These are phyloP conservation scores for Diospyros lotus DNA, from an alignment of 148 eudicot species.

Conservation along the genomic window DNA sequence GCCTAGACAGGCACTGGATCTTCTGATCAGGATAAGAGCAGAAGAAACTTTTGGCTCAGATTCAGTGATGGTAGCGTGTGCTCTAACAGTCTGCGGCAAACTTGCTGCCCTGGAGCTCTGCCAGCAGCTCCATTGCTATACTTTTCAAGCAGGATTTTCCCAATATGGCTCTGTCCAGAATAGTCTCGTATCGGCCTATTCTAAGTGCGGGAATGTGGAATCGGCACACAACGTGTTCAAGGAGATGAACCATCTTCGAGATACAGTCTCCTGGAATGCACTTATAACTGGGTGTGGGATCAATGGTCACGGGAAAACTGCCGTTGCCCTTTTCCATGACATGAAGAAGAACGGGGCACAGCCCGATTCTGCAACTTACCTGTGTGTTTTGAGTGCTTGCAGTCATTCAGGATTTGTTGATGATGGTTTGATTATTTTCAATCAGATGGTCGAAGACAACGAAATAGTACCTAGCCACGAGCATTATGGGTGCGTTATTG, in stretches of 20 bases:
- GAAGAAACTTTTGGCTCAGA: constrained; percentile 13
- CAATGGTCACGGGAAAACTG: constrained; percentile 22
- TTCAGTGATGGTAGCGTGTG: constrained; percentile 16
- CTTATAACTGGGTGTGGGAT: constrained; percentile 24
- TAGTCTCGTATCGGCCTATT: constrained; percentile 23
- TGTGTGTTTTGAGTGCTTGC: constrained; percentile 21
- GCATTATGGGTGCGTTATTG: too few species aligned
- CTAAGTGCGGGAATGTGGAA: constrained; percentile 25
- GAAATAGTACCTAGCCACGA: too few species aligned
- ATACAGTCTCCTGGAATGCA: constrained; percentile 28
- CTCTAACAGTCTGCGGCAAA: constrained; percentile 15
- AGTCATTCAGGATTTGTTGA: constrained; percentile 26
- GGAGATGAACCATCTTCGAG: not conserved
- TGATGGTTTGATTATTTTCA: constrained; percentile 12
- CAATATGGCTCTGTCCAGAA: constrained; percentile 9
- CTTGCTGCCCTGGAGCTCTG: constrained; percentile 18
- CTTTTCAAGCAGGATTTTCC: constrained; percentile 13
- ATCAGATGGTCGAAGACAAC: too few species aligned
- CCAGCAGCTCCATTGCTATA: constrained; percentile 17
- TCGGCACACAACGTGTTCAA: constrained; percentile 16
- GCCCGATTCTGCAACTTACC: not conserved
- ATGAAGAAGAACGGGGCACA: too few species aligned
- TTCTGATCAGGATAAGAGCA: constrained; percentile 14
- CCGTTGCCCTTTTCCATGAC: too few species aligned
- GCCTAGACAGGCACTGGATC: constrained; percentile 9